Evolutionary conservation across 169 alveolate genomes (phyloP).

Genomic region (Eimeria acervulina): DNA sequence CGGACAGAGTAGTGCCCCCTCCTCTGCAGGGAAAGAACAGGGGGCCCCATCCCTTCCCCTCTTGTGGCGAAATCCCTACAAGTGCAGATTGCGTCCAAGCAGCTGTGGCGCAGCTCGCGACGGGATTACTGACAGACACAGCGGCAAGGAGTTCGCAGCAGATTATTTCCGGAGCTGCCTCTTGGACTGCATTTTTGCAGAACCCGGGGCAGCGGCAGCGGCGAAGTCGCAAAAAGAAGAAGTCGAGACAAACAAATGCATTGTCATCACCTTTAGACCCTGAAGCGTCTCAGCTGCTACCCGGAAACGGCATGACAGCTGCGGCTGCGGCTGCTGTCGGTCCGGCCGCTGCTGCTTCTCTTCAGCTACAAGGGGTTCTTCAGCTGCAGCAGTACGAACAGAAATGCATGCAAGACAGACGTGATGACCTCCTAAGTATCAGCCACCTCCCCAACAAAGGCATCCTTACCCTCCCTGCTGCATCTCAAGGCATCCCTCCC

Average conservation of each 20-base stretch:
- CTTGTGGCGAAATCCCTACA: slow-evolving; percentile 19
- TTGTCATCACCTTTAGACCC: not conserved
- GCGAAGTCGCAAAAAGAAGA: slow-evolving; percentile 53
- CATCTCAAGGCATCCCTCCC: slow-evolving; percentile 13
- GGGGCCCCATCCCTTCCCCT: not conserved
- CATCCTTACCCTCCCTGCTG: not conserved
- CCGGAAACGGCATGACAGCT: not conserved
- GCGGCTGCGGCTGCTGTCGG: not conserved
- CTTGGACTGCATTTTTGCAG: slow-evolving; percentile 2
- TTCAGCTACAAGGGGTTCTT: not conserved
- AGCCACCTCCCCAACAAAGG: slow-evolving; percentile 10
- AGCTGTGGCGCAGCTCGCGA: slow-evolving; percentile 47
- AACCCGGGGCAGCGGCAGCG: slow-evolving; percentile 48
- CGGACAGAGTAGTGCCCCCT: slow-evolving; percentile 1
- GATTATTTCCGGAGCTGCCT: not conserved
- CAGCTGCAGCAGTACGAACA: slow-evolving; percentile 61
- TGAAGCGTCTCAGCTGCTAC: not conserved
- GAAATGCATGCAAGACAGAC: slow-evolving; percentile 35
- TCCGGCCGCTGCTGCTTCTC: not conserved
- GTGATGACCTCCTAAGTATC: slow-evolving; percentile 17
- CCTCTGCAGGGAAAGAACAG: not conserved
- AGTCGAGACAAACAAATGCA: not conserved
- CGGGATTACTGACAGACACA: slow-evolving; percentile 15
- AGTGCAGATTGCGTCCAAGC: slow-evolving; percentile 5
- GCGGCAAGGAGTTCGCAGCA: not conserved